Evolutionary conservation across 179 eudicot species (phyloP), one percentile per base, ranked within the genome.

Genomic region (Amaranthus tricolor): DNA sequence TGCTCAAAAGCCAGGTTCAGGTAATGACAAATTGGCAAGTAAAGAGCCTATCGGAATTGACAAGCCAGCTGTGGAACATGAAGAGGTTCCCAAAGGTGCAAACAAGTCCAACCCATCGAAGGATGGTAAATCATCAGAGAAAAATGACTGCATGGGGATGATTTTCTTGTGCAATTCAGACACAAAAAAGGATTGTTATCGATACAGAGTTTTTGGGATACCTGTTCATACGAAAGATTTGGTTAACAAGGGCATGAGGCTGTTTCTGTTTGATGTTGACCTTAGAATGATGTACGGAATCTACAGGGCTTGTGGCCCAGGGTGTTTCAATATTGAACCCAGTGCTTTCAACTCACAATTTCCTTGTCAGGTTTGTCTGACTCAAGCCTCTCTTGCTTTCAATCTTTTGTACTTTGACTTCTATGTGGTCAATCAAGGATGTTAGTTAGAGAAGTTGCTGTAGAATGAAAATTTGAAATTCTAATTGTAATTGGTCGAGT

Each of bases 111-210:
- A 80, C 68, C 52, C 90, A 61, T 84, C 88, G 6, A 17, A 66
- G 59, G 85, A 84, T 76, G 80, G 72, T 50, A 89, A 86, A 66
- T 66, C 48, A 31, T 78, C 88, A 53, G 80, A 80, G 82, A 89
- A 70, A 79, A 77, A 50, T 9, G 87, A 87, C 68, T 79, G 89
- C 81, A 91, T 85, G 97, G 99, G 99, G 52, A 87, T 95, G 97
- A 87, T 95, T 68, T 95, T 95, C 82, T 90, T 95, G 93, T 95
- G 99, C 90, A 95, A 81, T 66, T 93, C 99, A 49, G 86, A 88
- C 80, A 95, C 99, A 20, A 95, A 93, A 74, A 82, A 81, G 78
- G 99, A 95, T 80, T 95, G 99, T 78, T 91, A 77, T 71, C 84
- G 63, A 63, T 91, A 89, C 83, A 89, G 82, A 58, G 77, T 95